Percentiles rank a stretch among this genome's conserved stretches.
Evolutionary conservation across 768 basidiomycete genomes (phyloP).

Genomic region (Porphyrellus cyaneotinctus): DNA sequence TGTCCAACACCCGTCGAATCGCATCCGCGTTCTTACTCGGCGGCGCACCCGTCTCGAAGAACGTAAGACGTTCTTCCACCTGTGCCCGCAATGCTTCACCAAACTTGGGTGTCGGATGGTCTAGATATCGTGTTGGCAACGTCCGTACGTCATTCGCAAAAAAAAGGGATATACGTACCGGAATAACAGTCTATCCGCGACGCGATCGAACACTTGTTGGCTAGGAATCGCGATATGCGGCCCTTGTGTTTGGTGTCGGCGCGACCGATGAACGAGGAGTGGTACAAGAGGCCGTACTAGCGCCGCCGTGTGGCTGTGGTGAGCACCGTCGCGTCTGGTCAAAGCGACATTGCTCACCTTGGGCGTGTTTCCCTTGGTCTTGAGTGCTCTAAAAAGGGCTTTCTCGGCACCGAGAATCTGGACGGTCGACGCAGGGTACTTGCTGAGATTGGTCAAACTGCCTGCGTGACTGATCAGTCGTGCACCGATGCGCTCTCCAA

Average conservation of each 20-base stretch:
- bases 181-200: conserved; percentile 94
- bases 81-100: conserved; percentile 92
- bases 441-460: conserved; percentile 92
- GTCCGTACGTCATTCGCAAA: background rate
- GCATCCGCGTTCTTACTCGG: conserved; percentile 90
- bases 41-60: conserved; percentile 89
- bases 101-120: conserved; percentile 85
- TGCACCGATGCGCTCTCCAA: conserved; percentile 91
- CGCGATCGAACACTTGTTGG: conserved; percentile 98
- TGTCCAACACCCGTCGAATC: conserved; percentile 85
- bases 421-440: conserved; percentile 97
- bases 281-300: conserved; percentile 96
- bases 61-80: conserved; percentile 91
- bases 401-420: conserved; percentile 99
- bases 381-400: conserved; percentile 93
- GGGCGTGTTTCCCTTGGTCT: conserved; percentile 98
- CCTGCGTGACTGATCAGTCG: conserved; percentile 94
- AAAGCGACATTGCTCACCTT: conserved; percentile 48
- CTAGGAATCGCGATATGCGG: conserved; percentile 96
- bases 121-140: conserved; percentile 33
- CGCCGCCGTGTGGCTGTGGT: background rate
- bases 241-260: conserved; percentile 95
- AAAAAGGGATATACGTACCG: conserved; percentile 45
- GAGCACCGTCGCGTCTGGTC: background rate
- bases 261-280: conserved; percentile 94